Evolutionary conservation across 2,329 filamentous ascomycete species (phyloP).

Genomic region (Knoxdaviesia capensis): DNA sequence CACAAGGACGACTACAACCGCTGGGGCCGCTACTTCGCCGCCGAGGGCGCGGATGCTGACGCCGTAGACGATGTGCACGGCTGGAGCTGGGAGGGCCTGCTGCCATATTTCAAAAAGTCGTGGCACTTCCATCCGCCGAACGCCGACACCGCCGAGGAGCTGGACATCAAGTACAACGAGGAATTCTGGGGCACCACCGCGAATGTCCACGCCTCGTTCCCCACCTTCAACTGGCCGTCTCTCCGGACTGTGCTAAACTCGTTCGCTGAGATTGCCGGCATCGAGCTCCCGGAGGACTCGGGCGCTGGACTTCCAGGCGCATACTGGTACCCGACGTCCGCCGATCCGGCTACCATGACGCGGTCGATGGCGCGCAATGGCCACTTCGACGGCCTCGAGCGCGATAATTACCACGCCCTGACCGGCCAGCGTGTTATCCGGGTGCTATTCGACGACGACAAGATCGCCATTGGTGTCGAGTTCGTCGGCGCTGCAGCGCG

Average conservation of each 20-base stretch:
- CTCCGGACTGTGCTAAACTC: no score
- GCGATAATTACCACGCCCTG: slow-evolving; percentile 9
- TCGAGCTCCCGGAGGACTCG: slow-evolving; percentile 8
- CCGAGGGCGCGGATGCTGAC: slow-evolving; percentile 9
- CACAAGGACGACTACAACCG: slow-evolving; percentile 11
- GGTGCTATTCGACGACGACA: slow-evolving; percentile 8
- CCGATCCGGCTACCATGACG: slow-evolving; percentile 7
- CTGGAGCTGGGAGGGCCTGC: slow-evolving; percentile 8
- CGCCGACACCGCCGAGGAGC: slow-evolving; percentile 5
- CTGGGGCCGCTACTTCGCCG: slow-evolving; percentile 10
- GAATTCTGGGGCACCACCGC: slow-evolving; percentile 14
- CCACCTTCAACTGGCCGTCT: slow-evolving; percentile 1
- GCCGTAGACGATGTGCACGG: neutral
- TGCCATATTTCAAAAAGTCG: slow-evolving; percentile 10
- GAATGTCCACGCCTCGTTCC: slow-evolving; percentile 1
- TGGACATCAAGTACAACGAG: slow-evolving; percentile 11
- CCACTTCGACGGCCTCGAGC: slow-evolving; percentile 9
- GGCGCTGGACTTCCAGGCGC: slow-evolving; percentile 9
- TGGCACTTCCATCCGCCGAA: slow-evolving; percentile 10
- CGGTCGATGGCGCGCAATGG: slow-evolving; percentile 10
- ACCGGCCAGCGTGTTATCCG: slow-evolving; percentile 7
- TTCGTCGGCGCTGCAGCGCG: slow-evolving; percentile 6
- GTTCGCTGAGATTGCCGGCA: slow-evolving; percentile 6
- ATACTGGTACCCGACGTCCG: slow-evolving; percentile 10
- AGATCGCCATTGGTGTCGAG: slow-evolving; percentile 10